phyloP scores from a whole-genome alignment of 371 early-diverging fungal species.

The Massospora cicadina region DNA sequence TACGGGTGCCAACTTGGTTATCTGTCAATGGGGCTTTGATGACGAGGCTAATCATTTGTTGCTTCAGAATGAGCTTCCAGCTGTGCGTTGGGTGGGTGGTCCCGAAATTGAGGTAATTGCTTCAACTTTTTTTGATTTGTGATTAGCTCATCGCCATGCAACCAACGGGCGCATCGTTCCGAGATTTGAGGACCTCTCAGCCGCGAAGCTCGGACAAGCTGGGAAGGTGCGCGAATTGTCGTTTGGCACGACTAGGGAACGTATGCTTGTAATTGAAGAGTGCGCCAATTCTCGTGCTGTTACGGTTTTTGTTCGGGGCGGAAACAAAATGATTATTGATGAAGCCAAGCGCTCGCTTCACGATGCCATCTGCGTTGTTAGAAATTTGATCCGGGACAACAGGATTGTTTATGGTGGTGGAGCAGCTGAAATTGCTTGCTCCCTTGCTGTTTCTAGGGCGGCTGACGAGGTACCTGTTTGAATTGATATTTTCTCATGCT shows the following conservation, averaged over 20 bases:
- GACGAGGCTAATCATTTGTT: constrained; percentile 99
- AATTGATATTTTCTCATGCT: background rate
- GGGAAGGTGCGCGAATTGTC: constrained; percentile 86
- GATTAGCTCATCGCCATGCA: constrained; percentile 84
- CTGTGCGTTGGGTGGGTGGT: constrained; percentile 99
- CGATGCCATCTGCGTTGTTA: constrained; percentile 98
- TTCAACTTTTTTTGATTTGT: background rate
- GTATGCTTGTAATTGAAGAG: constrained; percentile 96
- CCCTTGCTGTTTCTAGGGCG: constrained; percentile 78
- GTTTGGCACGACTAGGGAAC: constrained; percentile 97
- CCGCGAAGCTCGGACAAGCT: constrained; percentile 86
- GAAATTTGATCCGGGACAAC: constrained; percentile 93
- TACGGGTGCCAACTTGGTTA: constrained; percentile 93
- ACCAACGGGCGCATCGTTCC: constrained; percentile 98
- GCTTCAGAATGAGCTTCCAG: constrained; percentile 94
- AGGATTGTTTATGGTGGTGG: constrained; percentile 99
- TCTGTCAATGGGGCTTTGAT: constrained; percentile 99
- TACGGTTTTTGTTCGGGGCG: constrained; percentile 96
- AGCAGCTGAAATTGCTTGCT: constrained; percentile 92
- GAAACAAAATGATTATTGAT: constrained; percentile 99
- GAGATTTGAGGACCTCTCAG: constrained; percentile 91
- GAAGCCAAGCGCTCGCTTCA: constrained; percentile 98
- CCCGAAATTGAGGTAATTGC: constrained; percentile 76
- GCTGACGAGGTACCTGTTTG: constrained; percentile 53
- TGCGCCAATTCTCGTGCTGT: constrained; percentile 96